Percentiles rank a stretch among this genome's conserved stretches.
These are phyloP conservation scores for Chlorophyllum brunneum DNA, from an alignment of 768 basidiomycete species.

Conservation along the genomic window DNA sequence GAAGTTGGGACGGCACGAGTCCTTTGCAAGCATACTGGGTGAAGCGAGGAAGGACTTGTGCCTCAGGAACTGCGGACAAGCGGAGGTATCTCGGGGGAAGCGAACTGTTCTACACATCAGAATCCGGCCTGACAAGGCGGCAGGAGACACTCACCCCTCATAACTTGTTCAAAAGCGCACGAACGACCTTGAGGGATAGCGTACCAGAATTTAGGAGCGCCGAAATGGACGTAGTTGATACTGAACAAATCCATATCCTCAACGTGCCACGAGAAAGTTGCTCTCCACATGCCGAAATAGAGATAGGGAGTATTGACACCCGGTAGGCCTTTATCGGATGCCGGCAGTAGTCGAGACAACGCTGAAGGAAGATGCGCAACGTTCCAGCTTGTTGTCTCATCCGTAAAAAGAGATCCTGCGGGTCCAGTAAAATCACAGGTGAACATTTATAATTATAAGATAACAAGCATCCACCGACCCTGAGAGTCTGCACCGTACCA, in stretches of 20 bases:
- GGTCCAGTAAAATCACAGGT: neutral
- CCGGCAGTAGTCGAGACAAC: slow-evolving; percentile 73
- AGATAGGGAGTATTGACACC: slow-evolving; percentile 98
- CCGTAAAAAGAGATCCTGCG: slow-evolving; percentile 64
- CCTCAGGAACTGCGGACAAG: slow-evolving; percentile 90
- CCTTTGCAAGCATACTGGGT: slow-evolving; percentile 74
- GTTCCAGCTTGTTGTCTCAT: slow-evolving; percentile 84
- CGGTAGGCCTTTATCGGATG: slow-evolving; percentile 68
- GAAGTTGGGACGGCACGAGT: slow-evolving; percentile 77
- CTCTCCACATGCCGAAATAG: slow-evolving; percentile 99
- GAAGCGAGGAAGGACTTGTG: slow-evolving; percentile 97
- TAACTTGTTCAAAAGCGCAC: slow-evolving; percentile 77
- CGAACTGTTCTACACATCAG: slow-evolving; percentile 49
- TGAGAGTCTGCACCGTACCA: slow-evolving; percentile 98
- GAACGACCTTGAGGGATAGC: slow-evolving; percentile 88
- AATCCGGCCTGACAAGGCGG: neutral
- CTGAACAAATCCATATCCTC: slow-evolving; percentile 99
- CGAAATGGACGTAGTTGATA: slow-evolving; percentile 99
- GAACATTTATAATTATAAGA: neutral
- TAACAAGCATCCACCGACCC: slow-evolving; percentile 45
- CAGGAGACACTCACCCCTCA: slow-evolving; percentile 59
- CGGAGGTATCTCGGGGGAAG: slow-evolving; percentile 82
- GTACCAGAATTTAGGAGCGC: slow-evolving; percentile 97
- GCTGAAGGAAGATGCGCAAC: slow-evolving; percentile 89
- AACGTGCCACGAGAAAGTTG: slow-evolving; percentile 98